These are phyloP conservation scores for Vigna hirtella DNA, from an alignment of 306 rosid species.

Conservation along the genomic window DNA sequence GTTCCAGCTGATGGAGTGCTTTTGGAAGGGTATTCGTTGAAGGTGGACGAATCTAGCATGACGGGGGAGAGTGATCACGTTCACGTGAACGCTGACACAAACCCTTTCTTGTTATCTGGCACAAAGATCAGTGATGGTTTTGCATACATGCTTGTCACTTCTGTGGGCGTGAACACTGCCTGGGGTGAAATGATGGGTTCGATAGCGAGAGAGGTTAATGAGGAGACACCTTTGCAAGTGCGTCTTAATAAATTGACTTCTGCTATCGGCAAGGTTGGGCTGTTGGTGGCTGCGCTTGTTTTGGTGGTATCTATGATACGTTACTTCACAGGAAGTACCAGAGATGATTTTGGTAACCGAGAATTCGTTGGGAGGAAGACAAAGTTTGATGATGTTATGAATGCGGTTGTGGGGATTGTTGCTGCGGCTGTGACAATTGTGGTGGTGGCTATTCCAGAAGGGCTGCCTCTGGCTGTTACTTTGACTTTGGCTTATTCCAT, in stretches of 20 bases:
- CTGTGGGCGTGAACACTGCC: constrained; percentile 10
- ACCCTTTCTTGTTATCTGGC: constrained; percentile 19
- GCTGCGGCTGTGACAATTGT: not conserved
- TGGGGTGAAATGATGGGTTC: constrained; percentile 18
- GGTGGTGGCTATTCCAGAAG: constrained; percentile 11
- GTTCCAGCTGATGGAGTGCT: not conserved
- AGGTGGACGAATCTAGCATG: constrained; percentile 12
- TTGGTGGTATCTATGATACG: not conserved
- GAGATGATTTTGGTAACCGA: not conserved
- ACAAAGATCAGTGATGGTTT: constrained; percentile 11
- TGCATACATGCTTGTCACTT: constrained; percentile 19
- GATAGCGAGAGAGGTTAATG: not conserved
- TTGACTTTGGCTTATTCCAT: constrained; percentile 6
- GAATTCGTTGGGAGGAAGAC: not conserved
- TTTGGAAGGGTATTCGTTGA: constrained; percentile 13
- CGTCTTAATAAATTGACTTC: constrained; percentile 15
- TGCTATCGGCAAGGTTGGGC: not conserved
- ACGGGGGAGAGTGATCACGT: constrained; percentile 18
- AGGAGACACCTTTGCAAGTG: constrained; percentile 16
- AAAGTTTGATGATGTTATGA: not conserved
- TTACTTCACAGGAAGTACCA: not conserved
- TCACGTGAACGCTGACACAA: not conserved
- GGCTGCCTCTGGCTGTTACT: constrained; percentile 10
- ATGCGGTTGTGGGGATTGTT: not conserved
- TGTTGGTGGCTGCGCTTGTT: constrained; percentile 7